Percentiles rank a stretch among this genome's conserved stretches.
phyloP scores from a whole-genome alignment of 306 rosid genomes.

The Macrotyloma uniflorum region DNA sequence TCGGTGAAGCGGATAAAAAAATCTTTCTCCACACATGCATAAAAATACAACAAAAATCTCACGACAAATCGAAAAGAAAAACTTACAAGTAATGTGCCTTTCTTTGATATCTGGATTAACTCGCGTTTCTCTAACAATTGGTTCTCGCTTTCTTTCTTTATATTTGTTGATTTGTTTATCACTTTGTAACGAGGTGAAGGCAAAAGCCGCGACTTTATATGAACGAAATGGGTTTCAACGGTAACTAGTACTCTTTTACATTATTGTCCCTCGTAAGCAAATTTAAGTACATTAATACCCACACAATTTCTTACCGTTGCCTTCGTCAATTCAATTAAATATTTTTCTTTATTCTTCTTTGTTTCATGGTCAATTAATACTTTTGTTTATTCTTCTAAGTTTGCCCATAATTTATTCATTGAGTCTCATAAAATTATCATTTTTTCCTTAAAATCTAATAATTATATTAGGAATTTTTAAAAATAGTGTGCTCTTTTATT shows the following conservation, averaged over 20 bases:
- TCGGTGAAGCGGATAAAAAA: not conserved
- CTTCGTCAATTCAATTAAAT: not conserved
- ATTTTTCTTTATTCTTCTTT: not conserved
- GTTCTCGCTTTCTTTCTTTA: not conserved
- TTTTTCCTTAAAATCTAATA: not conserved
- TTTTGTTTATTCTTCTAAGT: not conserved
- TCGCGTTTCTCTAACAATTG: not conserved
- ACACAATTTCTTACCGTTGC: conserved; percentile 10
- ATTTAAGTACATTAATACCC: not conserved
- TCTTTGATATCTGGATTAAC: not conserved
- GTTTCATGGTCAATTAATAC: too few relatives aligned
- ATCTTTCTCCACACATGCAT: not conserved
- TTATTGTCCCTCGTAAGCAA: conserved; percentile 20
- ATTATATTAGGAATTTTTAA: too few relatives aligned
- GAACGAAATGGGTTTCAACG: conserved; percentile 42
- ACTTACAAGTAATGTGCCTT: conserved; percentile 36
- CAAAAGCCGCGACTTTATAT: not conserved
- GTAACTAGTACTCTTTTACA: conserved; percentile 47
- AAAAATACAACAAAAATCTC: not conserved
- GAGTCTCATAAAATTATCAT: too few relatives aligned
- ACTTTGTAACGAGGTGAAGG: not conserved
- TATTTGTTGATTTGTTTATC: not conserved
- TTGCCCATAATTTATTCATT: too few relatives aligned
- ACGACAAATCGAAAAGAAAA: conserved; percentile 10
- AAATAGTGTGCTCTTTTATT: not conserved